Base-by-base conservation (phyloP, 257 asterid species). In the Solanum clarkiae region DNA sequence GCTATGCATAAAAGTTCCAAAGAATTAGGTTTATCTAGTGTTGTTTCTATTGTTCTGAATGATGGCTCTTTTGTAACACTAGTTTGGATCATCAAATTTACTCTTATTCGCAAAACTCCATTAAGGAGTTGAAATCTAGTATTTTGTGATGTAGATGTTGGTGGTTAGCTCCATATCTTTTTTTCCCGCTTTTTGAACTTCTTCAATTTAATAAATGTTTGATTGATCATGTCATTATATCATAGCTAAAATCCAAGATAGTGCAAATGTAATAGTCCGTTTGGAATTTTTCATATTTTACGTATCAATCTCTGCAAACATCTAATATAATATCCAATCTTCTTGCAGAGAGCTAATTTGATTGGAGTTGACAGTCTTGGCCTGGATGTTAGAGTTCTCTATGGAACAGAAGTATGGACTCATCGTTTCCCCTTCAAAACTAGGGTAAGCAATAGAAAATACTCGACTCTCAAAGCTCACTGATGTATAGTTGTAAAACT, bases 311-410 rank as follows among this genome's bases (percentile, higher is more conserved):
- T 49, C 5, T 75, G 82, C 24, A 15, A 14, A 24, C 40, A 29
- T 24, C 10, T 51, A 24, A 77, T 14, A 49, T 49, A 51, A 75
- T n/a, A 8, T 75, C 62, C 82, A 49, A 62, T 24, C 80, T 81
- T 87, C 85, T 63, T 68, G 69, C 84, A 94, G 98, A 91, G 91
- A 45, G 96, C 96, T 79, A 88, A 86, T 82, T 89, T 94, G 84
- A 90, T 94, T 80, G 98, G 97, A 84, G 94, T 94, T 40, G 98
- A 94, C 90, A 93, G 95, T 89, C 95, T 92, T 57, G 98, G 97
- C 88, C 86, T 94, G 87, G 98, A 94, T 18, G 98, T 94, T 55
- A 87, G 97, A 88, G 91, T 92, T 88, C 92, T 88, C 81, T 86
- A 84, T 0, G 97, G 97, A 83, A 87, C 93, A 36, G 94, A 94